Conservation (phyloP, 495 filamentous ascomycete species). For the Penicillium fimorum region DNA sequence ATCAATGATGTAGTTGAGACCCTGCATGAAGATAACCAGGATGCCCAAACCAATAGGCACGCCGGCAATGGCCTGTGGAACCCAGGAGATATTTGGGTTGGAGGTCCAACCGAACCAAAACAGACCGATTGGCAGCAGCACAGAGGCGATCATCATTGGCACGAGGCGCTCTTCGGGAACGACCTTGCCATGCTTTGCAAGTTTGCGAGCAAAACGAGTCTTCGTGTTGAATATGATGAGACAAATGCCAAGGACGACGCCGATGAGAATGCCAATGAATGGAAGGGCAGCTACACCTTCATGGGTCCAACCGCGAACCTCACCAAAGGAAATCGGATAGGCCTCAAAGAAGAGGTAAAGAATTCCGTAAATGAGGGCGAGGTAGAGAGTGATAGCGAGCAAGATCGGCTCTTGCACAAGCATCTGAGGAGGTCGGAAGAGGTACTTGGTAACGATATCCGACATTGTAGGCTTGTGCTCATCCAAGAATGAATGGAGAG, state of each 20-base stretch:
- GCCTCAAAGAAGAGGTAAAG: slow-evolving; percentile 64
- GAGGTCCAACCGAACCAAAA: slow-evolving; percentile 69
- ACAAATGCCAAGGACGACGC: slow-evolving; percentile 49
- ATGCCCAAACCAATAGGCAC: slow-evolving; percentile 54
- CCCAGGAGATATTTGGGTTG: slow-evolving; percentile 41
- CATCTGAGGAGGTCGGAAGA: slow-evolving; percentile 61
- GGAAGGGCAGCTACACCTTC: slow-evolving; percentile 53
- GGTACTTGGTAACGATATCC: slow-evolving; percentile 49
- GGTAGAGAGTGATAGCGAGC: slow-evolving; percentile 51
- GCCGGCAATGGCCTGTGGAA: slow-evolving; percentile 49
- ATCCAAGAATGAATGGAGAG: slow-evolving; percentile 57
- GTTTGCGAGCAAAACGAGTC: slow-evolving; percentile 50
- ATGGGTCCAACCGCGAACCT: slow-evolving; percentile 50
- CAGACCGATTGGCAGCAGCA: slow-evolving; percentile 56
- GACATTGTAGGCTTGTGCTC: slow-evolving; percentile 48
- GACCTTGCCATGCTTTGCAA: slow-evolving; percentile 47
- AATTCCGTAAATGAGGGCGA: slow-evolving; percentile 57
- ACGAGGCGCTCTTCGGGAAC: slow-evolving; percentile 59
- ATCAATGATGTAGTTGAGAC: slow-evolving; percentile 65
- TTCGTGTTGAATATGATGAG: slow-evolving; percentile 52
- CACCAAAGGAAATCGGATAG: slow-evolving; percentile 57
- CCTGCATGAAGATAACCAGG: slow-evolving; percentile 56
- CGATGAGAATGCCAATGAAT: slow-evolving; percentile 59
- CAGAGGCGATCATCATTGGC: slow-evolving; percentile 55
- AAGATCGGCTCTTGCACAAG: slow-evolving; percentile 61